A percentile compares a stretch with the other conserved stretches of the same genome.
These are phyloP conservation scores for Pseudonitzschia multistriata DNA, from an alignment of 108 stramenopile species.

Conservation along the genomic window DNA sequence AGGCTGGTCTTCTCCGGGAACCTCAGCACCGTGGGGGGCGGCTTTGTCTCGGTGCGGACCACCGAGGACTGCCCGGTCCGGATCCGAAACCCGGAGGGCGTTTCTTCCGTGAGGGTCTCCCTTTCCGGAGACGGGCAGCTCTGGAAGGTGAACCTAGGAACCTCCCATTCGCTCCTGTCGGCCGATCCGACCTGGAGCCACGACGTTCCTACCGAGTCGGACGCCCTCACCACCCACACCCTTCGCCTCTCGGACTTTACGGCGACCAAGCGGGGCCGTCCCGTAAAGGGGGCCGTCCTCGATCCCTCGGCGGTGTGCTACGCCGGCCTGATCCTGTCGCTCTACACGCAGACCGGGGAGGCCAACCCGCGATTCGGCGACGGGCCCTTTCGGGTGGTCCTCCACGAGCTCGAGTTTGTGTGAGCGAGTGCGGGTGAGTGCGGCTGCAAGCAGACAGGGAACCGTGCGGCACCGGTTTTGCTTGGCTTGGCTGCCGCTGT, in stretches of 20 bases:
- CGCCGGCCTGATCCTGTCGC: conserved; percentile 10
- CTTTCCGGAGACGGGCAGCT: not conserved
- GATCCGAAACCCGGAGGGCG: not conserved
- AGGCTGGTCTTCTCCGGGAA: not conserved
- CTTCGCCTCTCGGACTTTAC: not conserved
- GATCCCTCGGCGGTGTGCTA: not conserved
- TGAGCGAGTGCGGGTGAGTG: too few species aligned
- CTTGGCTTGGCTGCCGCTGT: too few species aligned
- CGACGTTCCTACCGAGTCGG: not conserved
- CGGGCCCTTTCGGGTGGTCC: not conserved
- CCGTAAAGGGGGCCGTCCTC: not conserved
- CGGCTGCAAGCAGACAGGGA: too few species aligned
- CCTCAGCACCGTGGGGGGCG: conserved; percentile 1
- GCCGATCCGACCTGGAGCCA: conserved; percentile 3
- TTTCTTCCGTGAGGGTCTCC: not conserved
- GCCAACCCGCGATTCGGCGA: conserved; percentile 4
- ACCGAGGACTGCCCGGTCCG: not conserved
- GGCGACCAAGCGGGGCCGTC: not conserved
- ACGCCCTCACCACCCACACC: not conserved
- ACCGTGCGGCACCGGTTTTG: too few species aligned
- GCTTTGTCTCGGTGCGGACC: conserved; percentile 9
- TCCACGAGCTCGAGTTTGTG: conserved; percentile 11
- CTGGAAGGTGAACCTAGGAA: conserved; percentile 11
- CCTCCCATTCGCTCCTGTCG: not conserved
- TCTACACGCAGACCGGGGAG: not conserved